Base-by-base conservation (phyloP, 2,329 filamentous ascomycete species). In the Lomentospora prolificans region DNA sequence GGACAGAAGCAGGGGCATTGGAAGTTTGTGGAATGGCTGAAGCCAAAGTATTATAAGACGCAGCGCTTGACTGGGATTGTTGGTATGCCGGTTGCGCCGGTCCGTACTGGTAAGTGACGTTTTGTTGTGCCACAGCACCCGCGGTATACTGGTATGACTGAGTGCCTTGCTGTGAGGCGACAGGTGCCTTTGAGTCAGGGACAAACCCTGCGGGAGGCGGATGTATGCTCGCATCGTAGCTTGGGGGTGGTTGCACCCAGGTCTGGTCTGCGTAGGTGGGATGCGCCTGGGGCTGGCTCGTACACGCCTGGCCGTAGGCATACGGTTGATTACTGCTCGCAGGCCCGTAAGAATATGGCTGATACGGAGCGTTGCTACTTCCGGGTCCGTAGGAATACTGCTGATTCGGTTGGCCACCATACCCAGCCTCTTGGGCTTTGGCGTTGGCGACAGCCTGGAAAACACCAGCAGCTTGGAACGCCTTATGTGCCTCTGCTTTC, bases 401-500 rank as follows among this genome's bases (percentile, higher is more conserved):
- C 25, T 62, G 55, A 6, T 65, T 62, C 0, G 50, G 60, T 3
- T 63, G 59, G 3, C 57, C 27, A 0, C 62, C 22, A 50, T 63
- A 63, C 3, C 58, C 59, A 12, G 61, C 63, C 51, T 62, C 68
- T n/a, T 60, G 62, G 3, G 61, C 62, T 31, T 62, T 68, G 0
- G 65, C 64, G 44, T 66, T 60, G 1, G 63, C 56, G 0, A 69
- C 65, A 8, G 63, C 64, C 7, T 69, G 54, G 25, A 67, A 69
- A 2, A 67, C 64, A 1, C 67, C 63, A 1, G 68, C 66, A 1
- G 65, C 63, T n/a, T 62, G 41, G n/a, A 68, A 64, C 0, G 70
- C 62, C 50, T 68, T 70, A 17, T 58, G 22, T 0, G 67, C 63
- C 39, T 67, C 67, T 57, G 69, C 71, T 58, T 69, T 69, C 60